These are phyloP conservation scores for Yamagishiella unicocca DNA, from an alignment of 139 green algal genomes.

Conservation along the genomic window DNA sequence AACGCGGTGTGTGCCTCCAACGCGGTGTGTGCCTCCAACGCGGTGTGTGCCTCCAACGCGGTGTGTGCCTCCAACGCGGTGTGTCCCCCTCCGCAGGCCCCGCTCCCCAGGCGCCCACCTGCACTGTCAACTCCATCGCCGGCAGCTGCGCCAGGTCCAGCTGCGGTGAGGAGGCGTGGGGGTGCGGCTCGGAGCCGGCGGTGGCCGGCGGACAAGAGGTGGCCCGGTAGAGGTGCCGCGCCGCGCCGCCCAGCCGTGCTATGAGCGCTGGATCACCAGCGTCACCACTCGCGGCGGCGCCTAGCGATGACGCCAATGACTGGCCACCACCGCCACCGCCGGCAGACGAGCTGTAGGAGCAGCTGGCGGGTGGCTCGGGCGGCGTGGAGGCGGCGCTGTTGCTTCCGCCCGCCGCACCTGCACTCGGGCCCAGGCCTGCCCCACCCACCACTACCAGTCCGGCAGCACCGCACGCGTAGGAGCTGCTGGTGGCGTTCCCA, in stretches of 20 bases:
- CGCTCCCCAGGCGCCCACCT: not conserved
- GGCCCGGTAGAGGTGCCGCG: constrained; percentile 8
- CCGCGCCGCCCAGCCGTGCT: constrained; percentile 26
- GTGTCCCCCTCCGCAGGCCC: no score
- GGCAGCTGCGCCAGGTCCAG: constrained; percentile 2
- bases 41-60: no score
- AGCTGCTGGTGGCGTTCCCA: not conserved
- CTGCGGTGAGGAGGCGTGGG: not conserved
- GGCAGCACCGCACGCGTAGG: not conserved
- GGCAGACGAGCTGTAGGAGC: no score
- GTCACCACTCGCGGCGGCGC: not conserved
- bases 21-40: no score
- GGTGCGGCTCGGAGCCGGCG: not conserved
- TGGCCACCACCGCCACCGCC: no score
- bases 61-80: no score
- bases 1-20: no score
- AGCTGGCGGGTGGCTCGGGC: constrained; percentile 1
- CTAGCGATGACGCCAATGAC: not conserved
- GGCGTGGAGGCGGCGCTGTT: constrained; percentile 14
- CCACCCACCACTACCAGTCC: not conserved
- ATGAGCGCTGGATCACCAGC: not conserved
- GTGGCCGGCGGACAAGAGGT: not conserved
- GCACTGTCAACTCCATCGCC: constrained; percentile 10
- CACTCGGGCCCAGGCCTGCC: not conserved
- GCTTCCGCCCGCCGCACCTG: not conserved